phyloP scores from a whole-genome alignment of 345 rosid species.

The Salix dunnii region DNA sequence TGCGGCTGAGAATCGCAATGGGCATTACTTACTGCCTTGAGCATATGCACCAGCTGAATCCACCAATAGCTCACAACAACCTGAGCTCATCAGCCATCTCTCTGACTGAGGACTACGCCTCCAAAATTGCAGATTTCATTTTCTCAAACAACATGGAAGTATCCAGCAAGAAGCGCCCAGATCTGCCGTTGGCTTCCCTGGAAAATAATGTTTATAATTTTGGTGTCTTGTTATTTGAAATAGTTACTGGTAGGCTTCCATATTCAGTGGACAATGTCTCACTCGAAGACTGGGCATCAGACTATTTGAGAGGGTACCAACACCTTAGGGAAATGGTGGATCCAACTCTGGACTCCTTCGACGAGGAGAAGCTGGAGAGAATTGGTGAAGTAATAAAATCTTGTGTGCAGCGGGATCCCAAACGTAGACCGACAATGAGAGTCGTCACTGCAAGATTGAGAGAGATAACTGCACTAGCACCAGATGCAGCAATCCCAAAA shows the following conservation, averaged over 20 bases:
- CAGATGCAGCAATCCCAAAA: conserved; percentile 69
- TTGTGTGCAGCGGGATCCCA: conserved; percentile 58
- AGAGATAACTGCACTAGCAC: conserved; percentile 65
- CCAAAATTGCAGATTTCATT: conserved; percentile 75
- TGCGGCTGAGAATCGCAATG: conserved; percentile 69
- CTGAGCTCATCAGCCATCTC: conserved; percentile 62
- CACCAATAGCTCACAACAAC: conserved; percentile 56
- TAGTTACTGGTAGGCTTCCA: conserved; percentile 71
- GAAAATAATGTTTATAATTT: conserved; percentile 59
- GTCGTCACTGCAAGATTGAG: conserved; percentile 52
- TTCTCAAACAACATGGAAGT: conserved; percentile 46
- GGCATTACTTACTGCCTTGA: conserved; percentile 92
- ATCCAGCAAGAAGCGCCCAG: conserved; percentile 38
- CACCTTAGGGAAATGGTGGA: conserved; percentile 52
- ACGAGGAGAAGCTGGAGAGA: conserved; percentile 49
- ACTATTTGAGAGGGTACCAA: conserved; percentile 38
- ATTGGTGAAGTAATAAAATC: conserved; percentile 54
- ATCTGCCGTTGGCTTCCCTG: conserved; percentile 33
- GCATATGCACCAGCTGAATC: conserved; percentile 80
- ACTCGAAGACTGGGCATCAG: conserved; percentile 53
- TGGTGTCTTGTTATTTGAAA: conserved; percentile 68
- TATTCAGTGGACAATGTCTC: conserved; percentile 40
- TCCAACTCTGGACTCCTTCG: conserved; percentile 55
- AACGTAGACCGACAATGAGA: conserved; percentile 55
- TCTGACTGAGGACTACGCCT: conserved; percentile 87